Evolutionary conservation across 208 protist genomes (phyloP).

Genomic region (Dictyostelium gargantuum): DNA sequence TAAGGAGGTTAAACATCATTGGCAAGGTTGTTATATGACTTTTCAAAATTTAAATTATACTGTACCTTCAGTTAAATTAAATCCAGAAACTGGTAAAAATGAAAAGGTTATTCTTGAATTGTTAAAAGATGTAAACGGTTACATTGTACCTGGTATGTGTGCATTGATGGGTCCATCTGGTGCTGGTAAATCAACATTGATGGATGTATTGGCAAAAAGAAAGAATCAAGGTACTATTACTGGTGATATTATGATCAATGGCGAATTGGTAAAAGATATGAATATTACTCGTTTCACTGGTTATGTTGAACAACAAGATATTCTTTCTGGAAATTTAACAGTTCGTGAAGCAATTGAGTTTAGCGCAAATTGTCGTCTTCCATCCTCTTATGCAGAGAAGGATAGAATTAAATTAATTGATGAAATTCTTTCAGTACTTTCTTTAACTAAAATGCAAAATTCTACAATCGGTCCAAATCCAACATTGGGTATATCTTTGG

Average conservation of each 20-base stretch:
- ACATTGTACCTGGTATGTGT: slow-evolving; percentile 66
- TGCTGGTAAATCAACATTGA: slow-evolving; percentile 60
- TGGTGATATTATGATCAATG: slow-evolving; percentile 41
- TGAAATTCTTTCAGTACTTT: not conserved
- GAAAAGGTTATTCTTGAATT: slow-evolving; percentile 31
- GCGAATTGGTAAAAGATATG: not conserved
- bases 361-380: slow-evolving; percentile 32
- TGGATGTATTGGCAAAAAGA: slow-evolving; percentile 52
- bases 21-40: slow-evolving; percentile 66
- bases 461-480: slow-evolving; percentile 47
- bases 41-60: slow-evolving; percentile 68
- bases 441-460: not conserved
- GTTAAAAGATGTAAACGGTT: slow-evolving; percentile 69
- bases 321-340: slow-evolving; percentile 66
- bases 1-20: not conserved
- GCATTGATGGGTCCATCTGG: slow-evolving; percentile 69
- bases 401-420: slow-evolving; percentile 25
- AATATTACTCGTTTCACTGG: slow-evolving; percentile 69
- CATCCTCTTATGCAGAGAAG: not conserved
- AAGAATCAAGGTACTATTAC: slow-evolving; percentile 45
- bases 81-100: slow-evolving; percentile 15
- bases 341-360: slow-evolving; percentile 67
- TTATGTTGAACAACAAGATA: slow-evolving; percentile 79
- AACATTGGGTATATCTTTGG: slow-evolving; percentile 50
- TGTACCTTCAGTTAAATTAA: not conserved